A percentile compares a stretch with the other conserved stretches of the same genome.
These are phyloP conservation scores for Arxiozyma bovina DNA, from an alignment of 1,139 yeast genomes.

Conservation along the genomic window DNA sequence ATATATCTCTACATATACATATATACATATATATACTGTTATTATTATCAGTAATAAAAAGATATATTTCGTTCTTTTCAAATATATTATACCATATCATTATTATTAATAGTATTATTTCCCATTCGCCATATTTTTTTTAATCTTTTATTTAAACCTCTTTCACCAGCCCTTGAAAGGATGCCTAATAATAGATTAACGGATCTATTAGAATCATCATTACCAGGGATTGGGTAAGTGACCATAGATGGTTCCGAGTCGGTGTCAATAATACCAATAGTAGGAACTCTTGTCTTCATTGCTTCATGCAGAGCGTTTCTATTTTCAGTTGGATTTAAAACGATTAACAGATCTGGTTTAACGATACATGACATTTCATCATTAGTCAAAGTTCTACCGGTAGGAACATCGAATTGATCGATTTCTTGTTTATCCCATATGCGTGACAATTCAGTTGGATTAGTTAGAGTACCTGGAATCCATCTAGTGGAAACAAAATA, in stretches of 20 bases:
- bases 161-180: slow-evolving; percentile 74
- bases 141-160: slow-evolving; percentile 57
- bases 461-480: slow-evolving; percentile 93
- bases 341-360: slow-evolving; percentile 81
- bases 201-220: slow-evolving; percentile 85
- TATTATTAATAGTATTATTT: too few relatives aligned
- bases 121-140: slow-evolving; percentile 9
- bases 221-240: slow-evolving; percentile 92
- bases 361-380: slow-evolving; percentile 41
- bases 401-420: slow-evolving; percentile 52
- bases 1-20: neutral
- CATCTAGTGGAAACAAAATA: slow-evolving; percentile 79
- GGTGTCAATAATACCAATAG: slow-evolving; percentile 89
- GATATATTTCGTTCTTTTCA: neutral
- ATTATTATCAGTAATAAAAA: neutral
- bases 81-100: too few relatives aligned
- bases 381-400: slow-evolving; percentile 47
- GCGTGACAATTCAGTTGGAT: slow-evolving; percentile 63
- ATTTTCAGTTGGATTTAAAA: slow-evolving; percentile 84
- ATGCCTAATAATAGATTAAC: slow-evolving; percentile 74
- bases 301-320: slow-evolving; percentile 78
- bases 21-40: neutral
- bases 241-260: slow-evolving; percentile 84
- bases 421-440: slow-evolving; percentile 56
- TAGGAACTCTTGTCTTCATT: slow-evolving; percentile 73